Conservation (phyloP, 108 stramenopile genomes). For the Nitzschia sp. region DNA sequence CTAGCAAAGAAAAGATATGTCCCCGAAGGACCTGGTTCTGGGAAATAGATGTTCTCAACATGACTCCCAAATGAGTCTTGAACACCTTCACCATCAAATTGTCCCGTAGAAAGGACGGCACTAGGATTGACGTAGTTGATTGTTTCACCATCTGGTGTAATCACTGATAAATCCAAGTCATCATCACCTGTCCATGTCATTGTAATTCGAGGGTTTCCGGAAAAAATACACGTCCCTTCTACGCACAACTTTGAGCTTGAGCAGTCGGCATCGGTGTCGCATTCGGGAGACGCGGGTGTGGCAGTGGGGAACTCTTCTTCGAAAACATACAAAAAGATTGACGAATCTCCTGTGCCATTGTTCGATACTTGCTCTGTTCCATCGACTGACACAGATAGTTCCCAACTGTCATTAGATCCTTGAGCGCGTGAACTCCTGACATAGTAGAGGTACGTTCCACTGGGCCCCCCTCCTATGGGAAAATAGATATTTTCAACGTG, state of each 20-base stretch:
- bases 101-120: slow-evolving; percentile 23
- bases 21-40: slow-evolving; percentile 7
- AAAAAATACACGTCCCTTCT: slow-evolving; percentile 14
- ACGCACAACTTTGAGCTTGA: slow-evolving; percentile 1
- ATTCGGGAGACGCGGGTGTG: slow-evolving; percentile 9
- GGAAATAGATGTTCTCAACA: slow-evolving; percentile 22
- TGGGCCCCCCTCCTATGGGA: slow-evolving; percentile 12
- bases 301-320: background rate
- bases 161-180: slow-evolving; percentile 15
- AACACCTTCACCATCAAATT: slow-evolving; percentile 19
- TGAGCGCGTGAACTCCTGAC: slow-evolving; percentile 11
- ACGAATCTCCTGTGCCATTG: slow-evolving; percentile 20
- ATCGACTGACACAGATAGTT: slow-evolving; percentile 19
- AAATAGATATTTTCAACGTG: slow-evolving; percentile 35
- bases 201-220: slow-evolving; percentile 29
- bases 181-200: slow-evolving; percentile 30
- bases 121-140: slow-evolving; percentile 13
- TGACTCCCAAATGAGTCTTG: slow-evolving; percentile 17
- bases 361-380: slow-evolving; percentile 1
- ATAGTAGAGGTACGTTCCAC: slow-evolving; percentile 27
- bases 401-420: slow-evolving; percentile 27
- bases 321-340: slow-evolving; percentile 6
- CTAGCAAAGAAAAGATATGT: slow-evolving; percentile 18
- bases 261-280: slow-evolving; percentile 4
- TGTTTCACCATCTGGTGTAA: slow-evolving; percentile 22